Evolutionary conservation across 345 rosid genomes (phyloP).

Genomic region (Pistacia integerrima): DNA sequence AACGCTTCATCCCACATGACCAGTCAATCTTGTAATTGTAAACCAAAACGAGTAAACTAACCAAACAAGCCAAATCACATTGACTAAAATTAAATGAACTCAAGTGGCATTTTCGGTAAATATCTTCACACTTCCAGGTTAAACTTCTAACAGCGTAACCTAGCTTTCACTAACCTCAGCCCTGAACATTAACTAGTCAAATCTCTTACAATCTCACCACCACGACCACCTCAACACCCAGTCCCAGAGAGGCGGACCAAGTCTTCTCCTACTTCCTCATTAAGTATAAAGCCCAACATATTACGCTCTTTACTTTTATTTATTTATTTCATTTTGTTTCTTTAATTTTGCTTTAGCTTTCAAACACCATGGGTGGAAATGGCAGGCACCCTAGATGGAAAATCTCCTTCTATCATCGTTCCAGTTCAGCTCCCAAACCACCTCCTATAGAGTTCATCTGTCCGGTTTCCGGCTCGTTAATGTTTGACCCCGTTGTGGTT

Average conservation of each 20-base stretch:
- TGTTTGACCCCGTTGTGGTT: constrained; percentile 85
- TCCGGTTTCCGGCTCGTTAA: constrained; percentile 61
- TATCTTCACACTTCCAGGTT: not conserved
- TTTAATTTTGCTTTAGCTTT: not conserved
- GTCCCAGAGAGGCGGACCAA: not conserved
- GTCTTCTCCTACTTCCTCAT: not conserved
- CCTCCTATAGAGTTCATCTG: constrained; percentile 71
- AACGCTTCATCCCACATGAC: too few relatives aligned
- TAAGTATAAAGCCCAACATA: not conserved
- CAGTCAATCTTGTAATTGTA: too few relatives aligned
- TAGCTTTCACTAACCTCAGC: not conserved
- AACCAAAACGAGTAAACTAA: too few relatives aligned
- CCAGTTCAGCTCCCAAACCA: constrained; percentile 31
- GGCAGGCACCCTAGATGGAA: constrained; percentile 64
- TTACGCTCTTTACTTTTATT: too few relatives aligned
- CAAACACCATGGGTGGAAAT: constrained; percentile 52
- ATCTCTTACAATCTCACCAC: not conserved
- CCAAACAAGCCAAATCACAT: too few relatives aligned
- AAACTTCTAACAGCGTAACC: not conserved
- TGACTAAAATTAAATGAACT: too few relatives aligned
- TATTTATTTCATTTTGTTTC: not conserved
- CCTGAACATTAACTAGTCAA: not conserved
- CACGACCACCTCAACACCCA: not conserved
- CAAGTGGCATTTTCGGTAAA: not conserved
- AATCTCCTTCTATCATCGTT: constrained; percentile 50